A percentile compares a stretch with the other conserved stretches of the same genome.
phyloP scores from a whole-genome alignment of 176 grass and related monocot genomes.

The Avena eriantha region DNA sequence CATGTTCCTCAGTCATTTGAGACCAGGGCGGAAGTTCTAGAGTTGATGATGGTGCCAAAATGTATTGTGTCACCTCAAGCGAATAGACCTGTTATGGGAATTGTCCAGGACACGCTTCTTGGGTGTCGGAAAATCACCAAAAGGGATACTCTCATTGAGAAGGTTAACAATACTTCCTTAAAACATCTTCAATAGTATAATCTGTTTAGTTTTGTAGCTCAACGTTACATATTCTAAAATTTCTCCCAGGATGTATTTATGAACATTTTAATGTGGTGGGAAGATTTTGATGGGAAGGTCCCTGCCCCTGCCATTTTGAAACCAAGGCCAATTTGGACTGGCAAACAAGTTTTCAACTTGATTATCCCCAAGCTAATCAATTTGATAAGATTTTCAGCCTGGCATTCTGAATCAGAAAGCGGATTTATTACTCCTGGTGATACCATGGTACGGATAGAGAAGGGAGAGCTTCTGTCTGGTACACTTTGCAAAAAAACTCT shows the following conservation, averaged over 20 bases:
- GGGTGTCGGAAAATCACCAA: conserved; percentile 97
- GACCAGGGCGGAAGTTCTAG: conserved; percentile 94
- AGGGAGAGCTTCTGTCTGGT: conserved; percentile 89
- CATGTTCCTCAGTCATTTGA: conserved; percentile 98
- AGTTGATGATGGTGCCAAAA: conserved; percentile 99
- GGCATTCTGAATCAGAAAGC: conserved; percentile 79
- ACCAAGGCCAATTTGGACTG: conserved; percentile 95
- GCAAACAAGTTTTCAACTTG: conserved; percentile 98
- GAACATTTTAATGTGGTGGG: conserved; percentile 99
- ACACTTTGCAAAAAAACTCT: conserved; percentile 93
- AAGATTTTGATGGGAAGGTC: conserved; percentile 97
- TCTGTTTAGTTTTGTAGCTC: conserved; percentile 22
- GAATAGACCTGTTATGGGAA: conserved; percentile 97
- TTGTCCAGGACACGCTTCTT: conserved; percentile 90
- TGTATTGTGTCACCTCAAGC: conserved; percentile 95
- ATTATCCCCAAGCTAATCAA: conserved; percentile 99
- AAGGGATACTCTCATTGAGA: conserved; percentile 96
- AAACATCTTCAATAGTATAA: conserved; percentile 21
- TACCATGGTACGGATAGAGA: conserved; percentile 94
- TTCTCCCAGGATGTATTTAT: conserved; percentile 93
- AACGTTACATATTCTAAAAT: conserved; percentile 33
- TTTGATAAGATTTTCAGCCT: conserved; percentile 83
- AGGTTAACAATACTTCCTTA: conserved; percentile 48
- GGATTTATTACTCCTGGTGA: conserved; percentile 95
- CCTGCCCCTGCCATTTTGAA: conserved; percentile 94